Conservation (phyloP, 192 early-diverging fungal species). For the Backusella luteola region DNA sequence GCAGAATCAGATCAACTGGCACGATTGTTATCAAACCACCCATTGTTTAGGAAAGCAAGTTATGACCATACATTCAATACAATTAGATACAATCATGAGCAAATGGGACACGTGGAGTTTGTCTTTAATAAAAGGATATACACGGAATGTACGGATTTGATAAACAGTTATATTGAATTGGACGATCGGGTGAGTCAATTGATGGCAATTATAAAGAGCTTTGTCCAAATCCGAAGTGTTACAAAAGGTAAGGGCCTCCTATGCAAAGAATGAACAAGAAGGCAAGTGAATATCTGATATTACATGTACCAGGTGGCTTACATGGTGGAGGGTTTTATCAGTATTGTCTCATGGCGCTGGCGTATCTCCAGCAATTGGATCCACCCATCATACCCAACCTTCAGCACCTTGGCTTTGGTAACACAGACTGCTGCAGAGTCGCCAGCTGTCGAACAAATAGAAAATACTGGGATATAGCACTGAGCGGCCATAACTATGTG, state of each 20-base stretch:
- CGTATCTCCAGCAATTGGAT: background rate
- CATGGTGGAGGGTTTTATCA: background rate
- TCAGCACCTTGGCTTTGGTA: background rate
- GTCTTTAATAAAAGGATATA: background rate
- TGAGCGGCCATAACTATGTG: background rate
- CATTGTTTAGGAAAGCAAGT: background rate
- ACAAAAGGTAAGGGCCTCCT: background rate
- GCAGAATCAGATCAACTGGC: background rate
- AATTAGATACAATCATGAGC: background rate
- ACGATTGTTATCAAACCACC: background rate
- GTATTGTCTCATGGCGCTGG: background rate
- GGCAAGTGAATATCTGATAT: background rate
- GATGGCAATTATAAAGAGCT: background rate
- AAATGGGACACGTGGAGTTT: background rate
- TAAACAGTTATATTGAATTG: background rate
- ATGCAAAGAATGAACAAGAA: background rate
- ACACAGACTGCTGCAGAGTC: background rate
- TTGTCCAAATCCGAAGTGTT: background rate
- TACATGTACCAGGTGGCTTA: background rate
- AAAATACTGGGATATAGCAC: background rate
- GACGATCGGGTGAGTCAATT: background rate
- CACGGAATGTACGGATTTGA: background rate
- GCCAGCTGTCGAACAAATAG: background rate
- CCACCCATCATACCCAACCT: conserved; percentile 13
- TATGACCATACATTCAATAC: background rate